Base-by-base conservation (phyloP, 768 basidiomycete species). In the Amyloporia xantha region DNA sequence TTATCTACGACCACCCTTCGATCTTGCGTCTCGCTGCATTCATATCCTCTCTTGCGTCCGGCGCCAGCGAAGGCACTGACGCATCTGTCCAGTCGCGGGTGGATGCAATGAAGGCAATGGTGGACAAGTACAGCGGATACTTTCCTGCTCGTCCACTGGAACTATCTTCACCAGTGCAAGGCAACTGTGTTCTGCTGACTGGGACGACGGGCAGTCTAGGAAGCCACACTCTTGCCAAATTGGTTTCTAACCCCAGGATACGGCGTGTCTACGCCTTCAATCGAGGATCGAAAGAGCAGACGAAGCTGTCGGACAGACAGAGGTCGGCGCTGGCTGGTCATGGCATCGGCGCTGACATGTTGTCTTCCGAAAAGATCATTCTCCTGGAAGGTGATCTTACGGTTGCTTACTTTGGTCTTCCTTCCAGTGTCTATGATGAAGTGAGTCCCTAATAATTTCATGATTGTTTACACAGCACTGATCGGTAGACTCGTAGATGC, bases 111-210 rank as follows among this genome's bases (percentile, higher is more conserved):
- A 59, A 66, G 24, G 62, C 53, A 0, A 66, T 76, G 62, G 67
- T 76, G 33, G 64, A 62, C 9, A 73, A 71, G 55, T 72, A 77
- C 54, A 63, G 23, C 55, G 39, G 2, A 47, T 54, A 28, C 17
- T 6, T 44, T 27, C 42, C 25, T 6, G 17, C 23, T 4, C 42
- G 27, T 23, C 44, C 48, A 15, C 15, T 28, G 28, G 36, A 21
- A 12, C 23, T 47, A 4, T 35, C 30, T 19, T 41, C n/a, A 2
- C 50, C 49, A 25, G 13, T 13, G 13, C 39, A 49, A 13, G 55
- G 45, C 19, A 55, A 62, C 6, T 54, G 54, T 2, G 54, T 68
- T 9, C 50, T 68, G 9, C 28, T 68, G 12, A 69, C 66, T 2
- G 68, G 68, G 7, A 66, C 65, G 0, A 66, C 68, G 1, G 68